These are phyloP conservation scores for Lactifluus rugatus DNA, from an alignment of 768 basidiomycete genomes.

Conservation along the genomic window DNA sequence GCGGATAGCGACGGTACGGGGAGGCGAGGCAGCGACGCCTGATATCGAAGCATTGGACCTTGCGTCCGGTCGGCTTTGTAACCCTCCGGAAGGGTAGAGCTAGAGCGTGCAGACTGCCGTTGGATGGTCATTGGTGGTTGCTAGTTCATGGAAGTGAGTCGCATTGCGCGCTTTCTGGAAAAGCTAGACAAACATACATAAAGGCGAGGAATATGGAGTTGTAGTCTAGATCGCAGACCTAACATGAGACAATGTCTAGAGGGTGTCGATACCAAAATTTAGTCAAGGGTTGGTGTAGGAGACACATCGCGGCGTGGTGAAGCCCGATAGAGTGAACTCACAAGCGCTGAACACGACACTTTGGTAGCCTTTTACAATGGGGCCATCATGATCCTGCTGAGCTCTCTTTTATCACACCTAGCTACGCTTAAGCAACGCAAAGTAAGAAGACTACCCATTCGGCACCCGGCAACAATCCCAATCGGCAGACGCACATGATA, in stretches of 20 bases:
- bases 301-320: neutral
- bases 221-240: neutral
- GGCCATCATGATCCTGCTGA: no score
- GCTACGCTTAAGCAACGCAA: no score
- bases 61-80: conserved; percentile 48
- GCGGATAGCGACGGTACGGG: conserved; percentile 80
- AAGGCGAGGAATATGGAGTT: neutral
- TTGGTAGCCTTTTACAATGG: no score
- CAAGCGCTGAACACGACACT: no score
- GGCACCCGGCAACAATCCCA: no score
- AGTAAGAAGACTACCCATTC: no score
- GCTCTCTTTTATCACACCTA: no score
- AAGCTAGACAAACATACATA: neutral
- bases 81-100: conserved; percentile 29
- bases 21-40: conserved; percentile 61
- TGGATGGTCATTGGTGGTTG: neutral
- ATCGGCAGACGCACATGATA: no score
- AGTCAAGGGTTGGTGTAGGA: neutral
- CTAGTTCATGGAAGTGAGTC: neutral
- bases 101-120: neutral
- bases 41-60: conserved; percentile 62
- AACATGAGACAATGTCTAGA: conserved; percentile 1
- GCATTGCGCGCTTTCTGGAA: neutral
- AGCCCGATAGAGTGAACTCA: no score
- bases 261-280: neutral